A percentile compares a stretch with the other conserved stretches of the same genome.
phyloP scores from a whole-genome alignment of 2,329 filamentous ascomycete genomes.

The Rachicladosporium sp. region DNA sequence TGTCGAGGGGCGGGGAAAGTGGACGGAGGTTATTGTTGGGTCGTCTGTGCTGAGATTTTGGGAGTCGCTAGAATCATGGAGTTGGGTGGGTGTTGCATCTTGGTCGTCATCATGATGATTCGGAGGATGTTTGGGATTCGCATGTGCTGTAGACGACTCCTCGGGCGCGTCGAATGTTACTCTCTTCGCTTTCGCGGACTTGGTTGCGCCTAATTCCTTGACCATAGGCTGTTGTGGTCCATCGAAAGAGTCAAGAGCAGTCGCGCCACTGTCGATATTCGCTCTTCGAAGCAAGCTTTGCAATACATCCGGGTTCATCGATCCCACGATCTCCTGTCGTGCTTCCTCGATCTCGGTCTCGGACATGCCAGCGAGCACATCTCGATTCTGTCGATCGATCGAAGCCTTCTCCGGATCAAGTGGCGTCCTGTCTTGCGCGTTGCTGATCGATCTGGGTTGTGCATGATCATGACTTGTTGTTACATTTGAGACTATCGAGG shows the following conservation, averaged over 20 bases:
- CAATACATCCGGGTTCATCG: constrained; percentile 61
- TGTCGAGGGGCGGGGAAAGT: constrained; percentile 47
- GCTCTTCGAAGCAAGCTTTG: constrained; percentile 65
- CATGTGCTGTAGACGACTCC: not conserved
- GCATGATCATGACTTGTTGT: too few species aligned
- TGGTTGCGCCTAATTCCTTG: constrained; percentile 23
- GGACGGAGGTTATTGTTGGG: constrained; percentile 26
- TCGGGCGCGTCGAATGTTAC: not conserved
- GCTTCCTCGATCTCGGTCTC: constrained; percentile 69
- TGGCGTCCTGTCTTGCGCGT: too few species aligned
- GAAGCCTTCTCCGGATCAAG: constrained; percentile 48
- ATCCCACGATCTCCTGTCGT: constrained; percentile 65
- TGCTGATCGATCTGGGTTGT: too few species aligned
- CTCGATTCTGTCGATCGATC: constrained; percentile 74
- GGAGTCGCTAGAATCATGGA: constrained; percentile 23
- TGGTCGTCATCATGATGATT: constrained; percentile 1
- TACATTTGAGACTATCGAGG: too few species aligned
- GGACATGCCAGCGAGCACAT: constrained; percentile 65
- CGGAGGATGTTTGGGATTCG: not conserved
- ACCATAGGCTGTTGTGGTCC: too few species aligned
- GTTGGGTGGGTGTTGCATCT: constrained; percentile 11
- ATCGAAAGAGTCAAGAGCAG: too few species aligned
- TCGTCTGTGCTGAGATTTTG: not conserved
- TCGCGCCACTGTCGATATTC: constrained; percentile 53
- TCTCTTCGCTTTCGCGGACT: constrained; percentile 15